Conservation (phyloP, 2,329 filamentous ascomycete species). For the Verticillium longisporum region DNA sequence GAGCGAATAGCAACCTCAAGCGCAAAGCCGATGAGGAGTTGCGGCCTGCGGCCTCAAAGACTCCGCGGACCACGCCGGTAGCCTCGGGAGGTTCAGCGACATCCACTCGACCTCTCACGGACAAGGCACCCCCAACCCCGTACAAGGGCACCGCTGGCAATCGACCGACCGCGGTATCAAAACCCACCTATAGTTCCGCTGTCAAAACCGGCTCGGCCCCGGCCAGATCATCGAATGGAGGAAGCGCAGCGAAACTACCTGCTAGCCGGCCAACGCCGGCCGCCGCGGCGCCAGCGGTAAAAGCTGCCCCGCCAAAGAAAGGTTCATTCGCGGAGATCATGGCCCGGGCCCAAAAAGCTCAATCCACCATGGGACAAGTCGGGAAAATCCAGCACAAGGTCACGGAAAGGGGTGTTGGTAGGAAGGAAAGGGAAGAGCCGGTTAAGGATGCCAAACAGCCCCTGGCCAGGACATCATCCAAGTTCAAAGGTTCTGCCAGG, state of each 20-base stretch:
- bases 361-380: conserved; percentile 52
- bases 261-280: conserved; percentile 23
- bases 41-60: conserved; percentile 17
- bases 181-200: conserved; percentile 2
- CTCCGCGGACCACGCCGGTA: conserved; percentile 14
- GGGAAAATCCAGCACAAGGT: conserved; percentile 72
- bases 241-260: neutral
- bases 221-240: conserved; percentile 4
- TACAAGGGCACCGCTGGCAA: conserved; percentile 9
- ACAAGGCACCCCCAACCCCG: neutral
- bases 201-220: conserved; percentile 5
- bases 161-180: conserved; percentile 8
- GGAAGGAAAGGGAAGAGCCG: conserved; percentile 41
- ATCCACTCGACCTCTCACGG: conserved; percentile 3
- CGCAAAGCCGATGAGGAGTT: conserved; percentile 51
- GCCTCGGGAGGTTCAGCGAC: neutral
- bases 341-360: conserved; percentile 61
- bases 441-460: conserved; percentile 33
- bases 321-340: conserved; percentile 70
- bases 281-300: conserved; percentile 32
- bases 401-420: conserved; percentile 55
- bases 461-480: conserved; percentile 2
- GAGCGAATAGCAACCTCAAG: conserved; percentile 32
- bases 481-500: conserved; percentile 5
- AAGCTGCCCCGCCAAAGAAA: conserved; percentile 53